Conservation (phyloP, 768 basidiomycete species). For the Calvatia gigantea region DNA sequence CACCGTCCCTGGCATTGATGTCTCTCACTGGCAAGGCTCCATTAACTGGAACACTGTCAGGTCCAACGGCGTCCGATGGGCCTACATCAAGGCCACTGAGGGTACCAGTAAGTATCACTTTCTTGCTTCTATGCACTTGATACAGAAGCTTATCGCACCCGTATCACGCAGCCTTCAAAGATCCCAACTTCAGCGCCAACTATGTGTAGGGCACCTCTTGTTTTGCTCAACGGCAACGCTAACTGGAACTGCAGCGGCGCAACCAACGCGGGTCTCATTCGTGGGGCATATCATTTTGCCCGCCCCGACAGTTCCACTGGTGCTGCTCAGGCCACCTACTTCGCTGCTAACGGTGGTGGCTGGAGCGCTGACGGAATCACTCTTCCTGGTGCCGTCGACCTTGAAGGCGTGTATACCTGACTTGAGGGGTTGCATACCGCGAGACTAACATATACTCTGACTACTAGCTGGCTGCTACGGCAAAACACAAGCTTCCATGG, state of each 20-base stretch:
- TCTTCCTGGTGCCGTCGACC: slow-evolving; percentile 61
- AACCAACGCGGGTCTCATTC: slow-evolving; percentile 51
- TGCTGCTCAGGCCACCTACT: slow-evolving; percentile 56
- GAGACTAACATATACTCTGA: slow-evolving; percentile 41
- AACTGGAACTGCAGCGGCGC: slow-evolving; percentile 41
- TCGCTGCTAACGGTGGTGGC: slow-evolving; percentile 57
- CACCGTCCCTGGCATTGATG: slow-evolving; percentile 63
- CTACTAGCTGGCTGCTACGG: slow-evolving; percentile 53
- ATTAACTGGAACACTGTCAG: slow-evolving; percentile 52
- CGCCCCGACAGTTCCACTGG: slow-evolving; percentile 30
- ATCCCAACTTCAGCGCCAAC: background rate
- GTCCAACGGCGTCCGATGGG: slow-evolving; percentile 50
- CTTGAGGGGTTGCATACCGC: background rate
- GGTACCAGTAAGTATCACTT: slow-evolving; percentile 38
- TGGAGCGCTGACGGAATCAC: slow-evolving; percentile 55
- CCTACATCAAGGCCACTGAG: slow-evolving; percentile 68
- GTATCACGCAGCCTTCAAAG: background rate
- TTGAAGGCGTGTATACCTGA: slow-evolving; percentile 45
- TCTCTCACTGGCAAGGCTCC: slow-evolving; percentile 45
- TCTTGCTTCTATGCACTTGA: background rate
- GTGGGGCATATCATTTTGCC: slow-evolving; percentile 63
- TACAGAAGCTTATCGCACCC: background rate
- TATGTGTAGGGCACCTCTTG: background rate
- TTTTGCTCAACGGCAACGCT: background rate
- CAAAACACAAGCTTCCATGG: slow-evolving; percentile 49